phyloP scores from a whole-genome alignment of 2,329 filamentous ascomycete genomes.

The Chaetomium sp. region DNA sequence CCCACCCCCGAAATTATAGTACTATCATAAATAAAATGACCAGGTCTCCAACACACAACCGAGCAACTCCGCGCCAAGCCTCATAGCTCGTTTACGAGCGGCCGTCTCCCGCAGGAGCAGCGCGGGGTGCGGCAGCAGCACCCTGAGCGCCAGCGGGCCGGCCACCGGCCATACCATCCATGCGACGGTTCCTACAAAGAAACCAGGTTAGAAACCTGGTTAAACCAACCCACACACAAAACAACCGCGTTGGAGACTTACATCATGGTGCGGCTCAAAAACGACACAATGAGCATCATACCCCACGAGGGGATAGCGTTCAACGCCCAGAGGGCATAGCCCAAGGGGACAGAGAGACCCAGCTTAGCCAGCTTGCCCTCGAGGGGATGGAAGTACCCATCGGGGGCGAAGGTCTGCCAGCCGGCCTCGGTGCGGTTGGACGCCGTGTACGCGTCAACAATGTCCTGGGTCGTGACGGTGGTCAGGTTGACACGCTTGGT shows the following conservation, averaged over 20 bases:
- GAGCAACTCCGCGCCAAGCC: background rate
- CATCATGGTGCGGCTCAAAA: constrained; percentile 70
- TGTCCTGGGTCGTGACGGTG: constrained; percentile 56
- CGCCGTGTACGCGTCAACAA: constrained; percentile 47
- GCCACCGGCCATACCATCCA: constrained; percentile 15
- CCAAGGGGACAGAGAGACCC: constrained; percentile 56
- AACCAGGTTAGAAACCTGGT: constrained; percentile 19
- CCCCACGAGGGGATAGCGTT: constrained; percentile 65
- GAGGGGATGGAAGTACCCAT: constrained; percentile 68
- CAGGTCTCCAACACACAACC: background rate
- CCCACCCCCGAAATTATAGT: constrained; percentile 10
- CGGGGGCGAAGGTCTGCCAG: constrained; percentile 41
- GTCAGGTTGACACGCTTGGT: constrained; percentile 63
- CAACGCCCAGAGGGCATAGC: constrained; percentile 61
- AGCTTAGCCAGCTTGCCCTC: constrained; percentile 60
- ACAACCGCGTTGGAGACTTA: constrained; percentile 42
- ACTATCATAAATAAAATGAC: constrained; percentile 4
- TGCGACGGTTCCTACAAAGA: constrained; percentile 31
- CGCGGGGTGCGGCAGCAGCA: constrained; percentile 19
- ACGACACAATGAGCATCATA: constrained; percentile 69
- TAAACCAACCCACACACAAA: background rate
- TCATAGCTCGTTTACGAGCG: constrained; percentile 16
- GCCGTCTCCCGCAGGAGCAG: constrained; percentile 25
- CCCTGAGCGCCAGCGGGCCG: constrained; percentile 11
- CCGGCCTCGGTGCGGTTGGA: constrained; percentile 42